phyloP scores from a whole-genome alignment of 441 rosid species.

The Populus hybrid region DNA sequence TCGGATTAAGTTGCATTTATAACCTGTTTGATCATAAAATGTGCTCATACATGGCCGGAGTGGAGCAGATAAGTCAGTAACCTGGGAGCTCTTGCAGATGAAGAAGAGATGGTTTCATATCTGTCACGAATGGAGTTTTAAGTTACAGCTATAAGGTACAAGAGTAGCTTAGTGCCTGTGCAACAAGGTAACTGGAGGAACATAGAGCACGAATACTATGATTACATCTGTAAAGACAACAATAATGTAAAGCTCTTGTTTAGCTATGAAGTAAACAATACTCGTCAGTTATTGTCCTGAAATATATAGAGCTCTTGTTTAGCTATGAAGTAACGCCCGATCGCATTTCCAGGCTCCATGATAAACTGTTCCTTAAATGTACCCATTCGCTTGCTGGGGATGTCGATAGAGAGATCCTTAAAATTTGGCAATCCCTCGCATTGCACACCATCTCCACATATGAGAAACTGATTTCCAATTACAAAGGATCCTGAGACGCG shows the following conservation, averaged over 20 bases:
- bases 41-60: background rate
- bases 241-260: background rate
- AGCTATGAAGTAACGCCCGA: conserved; percentile 62
- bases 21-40: no score
- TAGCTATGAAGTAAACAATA: background rate
- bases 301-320: conserved; percentile 75
- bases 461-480: conserved; percentile 80
- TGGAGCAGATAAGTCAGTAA: background rate
- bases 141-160: background rate
- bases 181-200: no score
- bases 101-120: background rate
- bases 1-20: no score
- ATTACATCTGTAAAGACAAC: background rate
- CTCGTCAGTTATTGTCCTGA: conserved; percentile 14
- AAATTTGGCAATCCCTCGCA: conserved; percentile 86
- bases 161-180: background rate
- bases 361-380: conserved; percentile 83
- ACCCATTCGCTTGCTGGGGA: conserved; percentile 74
- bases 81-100: background rate
- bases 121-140: background rate
- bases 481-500: conserved; percentile 85
- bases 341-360: conserved; percentile 52
- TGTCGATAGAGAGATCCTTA: conserved; percentile 78
- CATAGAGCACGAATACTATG: no score
- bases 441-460: conserved; percentile 92